Conservation (phyloP, 2,329 filamentous ascomycete genomes). For the Fusarium illudens region DNA sequence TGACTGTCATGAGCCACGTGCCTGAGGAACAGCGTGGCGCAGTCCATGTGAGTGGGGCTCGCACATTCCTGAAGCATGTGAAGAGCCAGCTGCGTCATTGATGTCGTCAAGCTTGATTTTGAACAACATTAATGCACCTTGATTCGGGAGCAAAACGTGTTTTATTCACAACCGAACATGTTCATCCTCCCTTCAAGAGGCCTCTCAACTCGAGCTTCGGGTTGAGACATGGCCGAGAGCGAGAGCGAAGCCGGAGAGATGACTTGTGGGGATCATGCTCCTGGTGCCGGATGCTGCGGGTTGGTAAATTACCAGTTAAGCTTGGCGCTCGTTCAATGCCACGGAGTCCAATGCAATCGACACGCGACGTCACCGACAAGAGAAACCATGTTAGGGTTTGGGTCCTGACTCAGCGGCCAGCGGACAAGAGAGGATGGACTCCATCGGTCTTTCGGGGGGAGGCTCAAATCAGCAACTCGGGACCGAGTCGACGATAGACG, state of each 20-base stretch:
- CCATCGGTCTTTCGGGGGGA: background rate
- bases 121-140: slow-evolving; percentile 1
- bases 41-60: slow-evolving; percentile 18
- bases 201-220: background rate
- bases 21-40: slow-evolving; percentile 2
- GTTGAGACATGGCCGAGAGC: background rate
- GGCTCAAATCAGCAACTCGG: background rate
- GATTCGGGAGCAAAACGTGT: background rate
- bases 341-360: slow-evolving; percentile 8
- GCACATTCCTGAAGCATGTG: slow-evolving; percentile 35
- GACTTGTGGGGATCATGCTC: slow-evolving; percentile 21
- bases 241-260: slow-evolving; percentile 12
- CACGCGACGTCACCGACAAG: slow-evolving; percentile 13
- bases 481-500: background rate
- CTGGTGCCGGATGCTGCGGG: slow-evolving; percentile 23
- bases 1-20: background rate
- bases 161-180: no score
- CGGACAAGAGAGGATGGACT: background rate
- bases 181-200: no score
- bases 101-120: slow-evolving; percentile 8
- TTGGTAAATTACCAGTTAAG: slow-evolving; percentile 27
- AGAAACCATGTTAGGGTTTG: background rate
- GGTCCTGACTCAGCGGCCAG: background rate
- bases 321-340: slow-evolving; percentile 29
- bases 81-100: slow-evolving; percentile 39